Evolutionary conservation across 2,329 filamentous ascomycete species (phyloP), one percentile per base, ranked within the genome.

Genomic region (Fulvia fulva): DNA sequence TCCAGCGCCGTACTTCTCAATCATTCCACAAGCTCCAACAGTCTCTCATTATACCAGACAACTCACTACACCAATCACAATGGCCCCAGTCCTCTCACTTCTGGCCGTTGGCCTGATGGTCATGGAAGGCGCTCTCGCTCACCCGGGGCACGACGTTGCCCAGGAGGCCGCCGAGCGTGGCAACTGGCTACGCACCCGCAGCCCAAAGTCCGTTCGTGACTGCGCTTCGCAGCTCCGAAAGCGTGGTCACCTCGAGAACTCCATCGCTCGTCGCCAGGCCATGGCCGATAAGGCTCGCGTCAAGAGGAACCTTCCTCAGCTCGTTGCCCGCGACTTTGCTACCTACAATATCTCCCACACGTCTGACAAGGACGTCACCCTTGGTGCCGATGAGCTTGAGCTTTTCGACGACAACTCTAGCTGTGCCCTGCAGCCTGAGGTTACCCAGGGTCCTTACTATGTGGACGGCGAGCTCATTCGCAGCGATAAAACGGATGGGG

Each of bases 401-500:
- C 53, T 67, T 26, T 67, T 67, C 51, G 53, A 53, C 16, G 65
- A 60, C 55, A 66, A 70, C 56, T 64, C 67, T 2, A 65, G 60
- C 51, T 71, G 67, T 55, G 60, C 68, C n/a, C 61, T 71, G 7
- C 61, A 66, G 14, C 67, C 70, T 1, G 67, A 72, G 50, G 65
- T 66, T 16, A 69, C 65, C 12, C 58, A 64, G n/a, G 70, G 70
- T 19, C 57, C 60, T n/a, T 63, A 63, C 57, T 64, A 62, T 46
- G 57, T 64, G 56, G 60, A 61, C 41, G 61, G 32, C 59, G 70
- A 71, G 53, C 68, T 69, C 22, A 69, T 78, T 51, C 75, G 77
- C 51, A 63, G 68, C 53, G 71, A 80, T 53, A 67, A 80, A 51
- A 68, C 67, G 6, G 78, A 81, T 43, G 71, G 69, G 3, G 71